Base-by-base conservation (phyloP, 805 yeast species). In the Kazachstania viticola region DNA sequence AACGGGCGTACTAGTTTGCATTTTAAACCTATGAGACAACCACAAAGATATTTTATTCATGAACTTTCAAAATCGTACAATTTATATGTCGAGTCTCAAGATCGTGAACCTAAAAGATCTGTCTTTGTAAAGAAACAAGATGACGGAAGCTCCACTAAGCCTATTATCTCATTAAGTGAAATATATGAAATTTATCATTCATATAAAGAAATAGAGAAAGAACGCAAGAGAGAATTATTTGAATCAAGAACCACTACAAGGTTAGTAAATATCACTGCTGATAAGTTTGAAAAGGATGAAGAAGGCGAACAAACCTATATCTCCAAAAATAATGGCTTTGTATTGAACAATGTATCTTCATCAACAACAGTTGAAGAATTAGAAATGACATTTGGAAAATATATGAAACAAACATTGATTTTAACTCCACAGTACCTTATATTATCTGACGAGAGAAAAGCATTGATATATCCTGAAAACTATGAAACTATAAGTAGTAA, bases 61-160 rank as follows among this genome's bases (percentile, higher is more conserved):
- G 74, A 73, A 31, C 46, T 85, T 25, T 77, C 85, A 0, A 70
- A 64, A 17, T 55, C 72, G 0, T 83, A 62, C 49, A 61, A 66
- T 9, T 45, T 83, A 9, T 74, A 69, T 42, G 62, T 79, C 0
- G 85, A 80, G 45, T 71, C 87, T 2, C 91, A 81, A 39, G 95
- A 82, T 52, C 71, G 70, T 3, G 95, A 83, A 41, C 95, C 95
- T 0, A 64, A 71, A 32, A 56, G 94, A 38, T 71, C 79, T 9
- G 88, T 84, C 1, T 75, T 70, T 40, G 64, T 84, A n/a, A 56
- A 61, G 30, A 52, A 63, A 28, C 47, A 51, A 5, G 40, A 34
- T 1, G 49, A 62, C 0, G 45, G 39, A 8, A 43, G 48, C 9
- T 43, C 46, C 22, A 16, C 18, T 4, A 45, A 38, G 17, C 60